phyloP scores from a whole-genome alignment of 768 basidiomycete species.

The Boletus patriciae region DNA sequence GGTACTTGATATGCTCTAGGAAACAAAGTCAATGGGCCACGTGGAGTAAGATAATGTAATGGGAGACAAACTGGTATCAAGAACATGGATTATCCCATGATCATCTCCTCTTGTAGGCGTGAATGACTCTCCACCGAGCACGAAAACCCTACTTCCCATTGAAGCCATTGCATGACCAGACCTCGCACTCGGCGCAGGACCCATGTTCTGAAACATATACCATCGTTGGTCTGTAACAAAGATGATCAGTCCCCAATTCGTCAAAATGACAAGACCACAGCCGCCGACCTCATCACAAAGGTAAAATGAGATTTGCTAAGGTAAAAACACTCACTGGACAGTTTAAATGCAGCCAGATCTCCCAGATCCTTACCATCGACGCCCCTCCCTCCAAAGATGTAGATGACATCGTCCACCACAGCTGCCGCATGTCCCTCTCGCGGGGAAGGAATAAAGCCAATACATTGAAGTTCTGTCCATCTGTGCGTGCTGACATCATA shows the following conservation, averaged over 20 bases:
- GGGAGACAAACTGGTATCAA: conserved; percentile 83
- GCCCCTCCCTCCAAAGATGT: conserved; percentile 95
- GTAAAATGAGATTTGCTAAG: neutral
- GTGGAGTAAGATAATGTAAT: neutral
- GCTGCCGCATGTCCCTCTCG: conserved; percentile 96
- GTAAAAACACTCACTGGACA: conserved; percentile 71
- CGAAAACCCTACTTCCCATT: conserved; percentile 83
- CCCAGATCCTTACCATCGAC: conserved; percentile 95
- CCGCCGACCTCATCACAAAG: neutral
- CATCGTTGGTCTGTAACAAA: conserved; percentile 78
- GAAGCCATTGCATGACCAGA: conserved; percentile 99
- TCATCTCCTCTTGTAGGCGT: conserved; percentile 74
- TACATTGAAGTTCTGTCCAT: conserved; percentile 94
- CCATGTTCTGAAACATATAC: conserved; percentile 99
- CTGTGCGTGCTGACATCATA: conserved; percentile 77
- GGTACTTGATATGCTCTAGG: conserved; percentile 91
- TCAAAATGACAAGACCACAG: neutral
- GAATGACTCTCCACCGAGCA: conserved; percentile 93
- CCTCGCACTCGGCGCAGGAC: conserved; percentile 86
- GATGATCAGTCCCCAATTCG: conserved; percentile 12
- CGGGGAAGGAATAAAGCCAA: conserved; percentile 94
- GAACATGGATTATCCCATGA: conserved; percentile 77
- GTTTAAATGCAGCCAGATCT: conserved; percentile 95
- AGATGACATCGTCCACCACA: conserved; percentile 95
- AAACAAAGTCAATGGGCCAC: conserved; percentile 5